Evolutionary conservation across 1,139 yeast genomes (phyloP), one percentile per base, ranked within the genome.

Genomic region (Taphrina sp.): DNA sequence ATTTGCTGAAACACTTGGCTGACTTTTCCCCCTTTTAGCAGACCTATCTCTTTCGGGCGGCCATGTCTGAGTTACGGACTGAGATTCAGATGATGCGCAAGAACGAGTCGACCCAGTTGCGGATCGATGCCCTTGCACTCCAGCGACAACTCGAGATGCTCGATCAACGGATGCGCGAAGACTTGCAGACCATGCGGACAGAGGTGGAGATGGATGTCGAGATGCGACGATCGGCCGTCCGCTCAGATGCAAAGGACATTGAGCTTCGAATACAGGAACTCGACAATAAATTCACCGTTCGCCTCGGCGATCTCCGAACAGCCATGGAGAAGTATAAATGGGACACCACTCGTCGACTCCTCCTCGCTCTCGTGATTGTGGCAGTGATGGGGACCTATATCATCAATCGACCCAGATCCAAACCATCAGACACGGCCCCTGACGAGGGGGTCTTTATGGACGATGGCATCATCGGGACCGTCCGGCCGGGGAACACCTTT

Each of bases 161-260:
- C 42, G 80, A 84, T 58, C 96, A 90, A 65, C 95, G 86, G 64
- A 74, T 88, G 51, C 82, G 82, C 61, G 88, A 84, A 60, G 79
- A 81, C 60, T 76, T 85, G 59, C 79, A 85, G 66, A 78, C 80
- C 59, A 67, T 77, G 64, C 79, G 79, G 59, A 85, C 88, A 64
- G 92, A 88, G 61, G 78, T 89, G 34, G 87, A 84, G 66, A 88
- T 92, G 65, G 88, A 88, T 16, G 77, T 88, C 52, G 85, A 87
- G 67, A 95, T 90, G 64, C 92, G 90, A 62, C 85, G 84, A 65
- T 85, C 87, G 60, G 89, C 87, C 60, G 88, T 89, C 61, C 84
- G 95, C 1, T 76, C 86, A 34, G 81, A 83, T 62, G 86, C 87
- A 45, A 85, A 85, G 64, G 74, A 76, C 49, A 76, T 87, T 37